Evolutionary conservation across 345 rosid genomes (phyloP), one percentile per base, ranked within the genome.

Genomic region (Capsella bursapastoris): DNA sequence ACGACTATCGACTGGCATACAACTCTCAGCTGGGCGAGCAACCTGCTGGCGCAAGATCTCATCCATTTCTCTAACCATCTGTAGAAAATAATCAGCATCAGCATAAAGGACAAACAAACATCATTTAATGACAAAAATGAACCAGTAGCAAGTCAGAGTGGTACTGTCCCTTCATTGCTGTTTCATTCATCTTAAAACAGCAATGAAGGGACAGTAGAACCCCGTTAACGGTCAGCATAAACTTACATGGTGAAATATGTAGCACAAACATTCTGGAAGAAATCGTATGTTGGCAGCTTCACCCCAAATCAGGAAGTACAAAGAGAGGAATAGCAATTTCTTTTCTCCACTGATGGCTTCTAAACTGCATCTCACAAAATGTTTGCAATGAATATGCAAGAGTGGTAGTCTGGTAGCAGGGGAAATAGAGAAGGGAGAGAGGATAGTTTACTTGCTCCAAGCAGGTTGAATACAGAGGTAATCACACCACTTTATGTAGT

Each of bases 21-120:
- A 95, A 73, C 99, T 95, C 77, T 84, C 83, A 66, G 97, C 99
- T 7, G 79, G 88, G 68, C 82, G 89, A 62, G 91, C 97, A 80
- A 76, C 80, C 72, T 80, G 86, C 82, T 86, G 96, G 77, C 85
- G 86, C 75, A 92, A 66, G 56, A 83, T 83, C 76, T 82, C 92
- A 79, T 92, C 96, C 99, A 95, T 88, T 86, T 95, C 99, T 80
- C 97, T 84, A 9, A 78, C 97, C 97, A 95, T 90, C 98, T 94
- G 81, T 35, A 71, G 25, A 72, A 53, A 50, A 72, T 70, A 48
- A 57, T 65, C 55, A 63, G 71, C 8, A 61, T 53, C 52, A 73
- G 50, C 64, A 73, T 16, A 37, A 40, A 32, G 40, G 3, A 68
- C 22, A 44, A 44, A 45, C 13, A 13, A 12, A 65, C 32, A 53